phyloP scores from a whole-genome alignment of 371 early-diverging fungal species.

The Parasitella parasitica region DNA sequence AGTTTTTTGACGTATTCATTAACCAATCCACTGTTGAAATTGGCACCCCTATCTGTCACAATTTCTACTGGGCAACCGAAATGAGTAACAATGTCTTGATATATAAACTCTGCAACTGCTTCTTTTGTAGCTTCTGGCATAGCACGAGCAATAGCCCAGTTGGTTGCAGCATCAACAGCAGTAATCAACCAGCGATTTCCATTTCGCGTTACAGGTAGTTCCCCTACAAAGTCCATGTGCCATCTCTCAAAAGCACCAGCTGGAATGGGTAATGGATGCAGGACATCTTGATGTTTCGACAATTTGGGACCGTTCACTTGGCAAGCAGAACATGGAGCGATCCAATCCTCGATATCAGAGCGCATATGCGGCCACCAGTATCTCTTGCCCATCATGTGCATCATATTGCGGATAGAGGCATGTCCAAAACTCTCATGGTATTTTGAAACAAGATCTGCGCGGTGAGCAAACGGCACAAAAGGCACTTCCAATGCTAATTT shows the following conservation, averaged over 20 bases:
- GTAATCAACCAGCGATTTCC: slow-evolving; percentile 21
- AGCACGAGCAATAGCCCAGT: slow-evolving; percentile 38
- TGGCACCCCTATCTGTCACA: slow-evolving; percentile 23
- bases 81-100: slow-evolving; percentile 21
- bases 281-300: neutral
- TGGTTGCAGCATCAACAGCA: slow-evolving; percentile 44
- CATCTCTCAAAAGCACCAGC: slow-evolving; percentile 5
- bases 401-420: neutral
- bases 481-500: neutral
- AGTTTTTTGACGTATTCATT: neutral
- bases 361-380: slow-evolving; percentile 19
- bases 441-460: slow-evolving; percentile 15
- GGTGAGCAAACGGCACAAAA: neutral
- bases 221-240: slow-evolving; percentile 23
- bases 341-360: slow-evolving; percentile 1
- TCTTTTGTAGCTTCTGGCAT: slow-evolving; percentile 8
- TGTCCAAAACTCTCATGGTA: slow-evolving; percentile 16
- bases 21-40: slow-evolving; percentile 8
- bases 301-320: slow-evolving; percentile 3
- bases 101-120: slow-evolving; percentile 9
- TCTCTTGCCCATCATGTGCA: slow-evolving; percentile 3
- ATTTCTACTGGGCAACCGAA: slow-evolving; percentile 34
- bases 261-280: slow-evolving; percentile 12
- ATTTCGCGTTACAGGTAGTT: slow-evolving; percentile 8
- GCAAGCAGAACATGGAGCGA: slow-evolving; percentile 7